Evolutionary conservation across 2,329 filamentous ascomycete species (phyloP), one percentile per base, ranked within the genome.

Genomic region (Aspergillus sp.): DNA sequence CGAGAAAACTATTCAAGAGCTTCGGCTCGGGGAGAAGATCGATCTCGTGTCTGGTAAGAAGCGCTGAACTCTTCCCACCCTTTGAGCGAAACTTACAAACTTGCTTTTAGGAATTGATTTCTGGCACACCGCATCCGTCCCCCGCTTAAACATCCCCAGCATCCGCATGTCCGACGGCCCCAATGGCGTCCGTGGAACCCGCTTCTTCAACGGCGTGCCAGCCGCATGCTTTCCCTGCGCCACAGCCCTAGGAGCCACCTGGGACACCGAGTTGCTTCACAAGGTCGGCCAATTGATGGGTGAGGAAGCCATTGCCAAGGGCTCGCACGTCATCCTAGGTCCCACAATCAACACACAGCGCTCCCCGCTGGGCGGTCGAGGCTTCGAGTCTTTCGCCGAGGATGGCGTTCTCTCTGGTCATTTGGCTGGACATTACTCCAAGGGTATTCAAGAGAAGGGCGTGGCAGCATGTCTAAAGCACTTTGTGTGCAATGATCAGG

Each of bases 351-450:
- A 91, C 78, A 89, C 92, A 82, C 91, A 95, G 70, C 86, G 92
- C 17, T 91, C 91, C 54, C 92, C 92, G 0, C 82, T 95, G 0
- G 91, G 91, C n/a, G 92, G 92, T 19, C 85, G 92, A 62, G 93
- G 93, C 66, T 96, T 95, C 68, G 92, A 96, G 76, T 93, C 91
- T 0, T 95, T 93, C 74, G 92, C 90, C 0, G 92, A 95, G 74
- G 92, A 95, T 67, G 91, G 91, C 0, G 84, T 89, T 9, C 82
- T 96, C 5, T 91, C 91, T 0, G 91, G 91, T 34, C 90, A 88
- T 64, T 79, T 93, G 63, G 89, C 90, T 13, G 86, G 89, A 0
- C 84, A 89, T 62, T 91, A 91, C 64, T 89, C 91, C 71, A 87
- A 85, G 52, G 90, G 90, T 7, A 80, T 91, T 58, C 91, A 95